Evolutionary conservation across 441 rosid genomes (phyloP), one percentile per base, ranked within the genome.

Genomic region (Gossypium gossypioides): DNA sequence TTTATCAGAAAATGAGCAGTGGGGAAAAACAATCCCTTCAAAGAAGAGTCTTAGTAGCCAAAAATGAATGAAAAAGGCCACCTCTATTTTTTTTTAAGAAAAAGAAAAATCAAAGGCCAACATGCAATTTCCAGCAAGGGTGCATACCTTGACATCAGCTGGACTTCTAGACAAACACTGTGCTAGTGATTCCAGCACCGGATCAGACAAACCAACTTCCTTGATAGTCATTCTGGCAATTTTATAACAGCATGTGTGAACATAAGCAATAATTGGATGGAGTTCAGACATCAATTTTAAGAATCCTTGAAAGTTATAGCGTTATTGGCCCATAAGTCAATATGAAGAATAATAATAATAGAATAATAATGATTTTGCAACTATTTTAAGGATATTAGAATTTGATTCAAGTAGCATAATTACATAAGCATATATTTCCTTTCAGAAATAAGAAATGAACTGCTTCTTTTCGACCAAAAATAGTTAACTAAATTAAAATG

Each of bases 131-230:
- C 63, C 34, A 63, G 56, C 51, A 57, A 29, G 62, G 58, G 63
- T 21, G 68, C 83, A 71, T 87, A 92, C 99, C 99, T 91, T 91
- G 72, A 95, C 81, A 80, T 95, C 99, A 71, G 62, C 64, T 24
- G 86, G 81, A 58, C 83, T 88, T 82, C 92, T 88, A 48, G 89
- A 83, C 74, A 95, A 81, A 81, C 85, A 85, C 60, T 77, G 85
- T 63, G 89, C 95, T 9, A 92, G 77, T 51, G 86, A 86, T 77
- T 88, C 91, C 79, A 94, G 72, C 29, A 89, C 92, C 6, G 81
- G 73, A 78, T 89, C 93, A 56, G 94, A 87, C 64, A 80, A 74
- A 70, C 97, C 97, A 73, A 78, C 79, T 76, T 92, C 84, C 64
- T 88, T 81, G 58, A 92, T 77, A 15, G 96, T 87, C 93, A 84